Evolutionary conservation across 2,329 filamentous ascomycete species (phyloP).

Genomic region (Conoideocrella luteorostrata): DNA sequence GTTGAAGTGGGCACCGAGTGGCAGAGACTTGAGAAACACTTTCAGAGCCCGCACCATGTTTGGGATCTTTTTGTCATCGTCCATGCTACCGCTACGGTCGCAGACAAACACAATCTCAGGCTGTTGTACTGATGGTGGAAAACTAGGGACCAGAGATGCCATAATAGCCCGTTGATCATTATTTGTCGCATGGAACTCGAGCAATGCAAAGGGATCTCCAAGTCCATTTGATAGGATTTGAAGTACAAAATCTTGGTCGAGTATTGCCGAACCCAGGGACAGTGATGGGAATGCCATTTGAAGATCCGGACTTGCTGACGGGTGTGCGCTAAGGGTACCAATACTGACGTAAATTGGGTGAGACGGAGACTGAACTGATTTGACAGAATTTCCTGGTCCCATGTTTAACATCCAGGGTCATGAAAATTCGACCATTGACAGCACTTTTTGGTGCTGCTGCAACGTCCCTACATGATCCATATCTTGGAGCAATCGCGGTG

Average conservation of each 20-base stretch:
- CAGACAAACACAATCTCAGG: conserved; percentile 66
- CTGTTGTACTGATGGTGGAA: conserved; percentile 48
- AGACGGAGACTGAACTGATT: conserved; percentile 57
- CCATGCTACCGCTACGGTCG: conserved; percentile 66
- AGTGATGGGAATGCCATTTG: conserved; percentile 58
- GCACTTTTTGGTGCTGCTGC: background rate
- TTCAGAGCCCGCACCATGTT: conserved; percentile 50
- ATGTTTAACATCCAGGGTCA: conserved; percentile 36
- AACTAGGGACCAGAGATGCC: conserved; percentile 64
- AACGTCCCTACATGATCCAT: conserved; percentile 33
- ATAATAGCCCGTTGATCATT: conserved; percentile 60
- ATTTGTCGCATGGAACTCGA: conserved; percentile 59
- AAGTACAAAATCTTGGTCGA: conserved; percentile 62
- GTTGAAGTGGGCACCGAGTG: conserved; percentile 60
- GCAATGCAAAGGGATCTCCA: conserved; percentile 54
- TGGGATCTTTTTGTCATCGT: conserved; percentile 35
- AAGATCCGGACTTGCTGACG: conserved; percentile 41
- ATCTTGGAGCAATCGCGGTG: conserved; percentile 59
- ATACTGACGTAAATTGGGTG: conserved; percentile 62
- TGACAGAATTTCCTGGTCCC: conserved; percentile 48
- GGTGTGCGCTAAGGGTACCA: conserved; percentile 42
- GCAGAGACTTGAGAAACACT: conserved; percentile 60
- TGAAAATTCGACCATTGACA: conserved; percentile 14
- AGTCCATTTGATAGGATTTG: conserved; percentile 56
- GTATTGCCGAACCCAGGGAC: conserved; percentile 41